These are phyloP conservation scores for Colletotrichum sp. DNA, from an alignment of 2,329 filamentous ascomycete genomes.

Conservation along the genomic window DNA sequence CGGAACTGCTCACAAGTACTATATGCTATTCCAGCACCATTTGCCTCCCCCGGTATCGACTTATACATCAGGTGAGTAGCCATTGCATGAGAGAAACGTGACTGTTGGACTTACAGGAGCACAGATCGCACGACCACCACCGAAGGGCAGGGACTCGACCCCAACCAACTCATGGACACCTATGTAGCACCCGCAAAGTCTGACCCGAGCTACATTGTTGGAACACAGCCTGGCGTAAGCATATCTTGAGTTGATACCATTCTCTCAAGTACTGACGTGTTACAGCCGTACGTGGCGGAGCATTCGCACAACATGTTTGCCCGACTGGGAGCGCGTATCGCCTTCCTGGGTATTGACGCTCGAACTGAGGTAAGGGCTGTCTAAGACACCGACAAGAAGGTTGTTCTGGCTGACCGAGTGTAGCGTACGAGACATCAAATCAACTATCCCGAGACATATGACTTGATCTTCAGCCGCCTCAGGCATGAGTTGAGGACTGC, in stretches of 20 bases:
- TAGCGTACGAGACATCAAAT: conserved; percentile 87
- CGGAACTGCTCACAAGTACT: conserved; percentile 95
- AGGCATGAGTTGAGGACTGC: conserved; percentile 74
- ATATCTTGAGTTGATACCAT: conserved; percentile 64
- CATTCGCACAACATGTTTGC: conserved; percentile 87
- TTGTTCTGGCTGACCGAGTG: background rate
- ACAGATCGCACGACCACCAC: background rate
- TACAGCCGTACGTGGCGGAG: conserved; percentile 87
- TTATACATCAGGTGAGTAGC: conserved; percentile 73
- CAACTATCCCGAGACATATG: conserved; percentile 92
- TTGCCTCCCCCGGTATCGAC: conserved; percentile 84
- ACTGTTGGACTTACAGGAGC: conserved; percentile 28
- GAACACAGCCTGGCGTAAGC: conserved; percentile 73
- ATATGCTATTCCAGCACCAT: conserved; percentile 97
- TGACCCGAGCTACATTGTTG: conserved; percentile 80
- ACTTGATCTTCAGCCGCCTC: conserved; percentile 79
- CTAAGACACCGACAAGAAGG: background rate
- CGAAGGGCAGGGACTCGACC: conserved; percentile 60
- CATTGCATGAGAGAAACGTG: conserved; percentile 23
- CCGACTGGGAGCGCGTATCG: conserved; percentile 80
- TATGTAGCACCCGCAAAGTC: conserved; percentile 65
- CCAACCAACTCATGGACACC: conserved; percentile 74
- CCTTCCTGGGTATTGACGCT: conserved; percentile 89
- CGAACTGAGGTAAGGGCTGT: conserved; percentile 73
- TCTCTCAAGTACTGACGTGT: conserved; percentile 33